Evolutionary conservation across 208 protist genomes (phyloP).

Genomic region (Kentomonas sorsogonicus): DNA sequence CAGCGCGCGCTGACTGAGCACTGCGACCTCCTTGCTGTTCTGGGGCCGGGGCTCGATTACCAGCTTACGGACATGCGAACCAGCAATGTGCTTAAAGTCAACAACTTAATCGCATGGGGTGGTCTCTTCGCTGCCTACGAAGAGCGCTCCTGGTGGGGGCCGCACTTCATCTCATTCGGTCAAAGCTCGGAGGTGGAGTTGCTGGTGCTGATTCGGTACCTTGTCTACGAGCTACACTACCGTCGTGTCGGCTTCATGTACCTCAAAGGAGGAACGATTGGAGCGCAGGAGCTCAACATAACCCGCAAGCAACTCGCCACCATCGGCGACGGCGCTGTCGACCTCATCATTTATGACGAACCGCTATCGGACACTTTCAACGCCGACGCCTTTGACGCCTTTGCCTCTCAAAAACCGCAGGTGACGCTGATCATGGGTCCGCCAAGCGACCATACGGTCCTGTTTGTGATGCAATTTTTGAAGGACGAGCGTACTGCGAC

Average conservation of each 20-base stretch:
- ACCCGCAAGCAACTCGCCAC: conserved; percentile 9
- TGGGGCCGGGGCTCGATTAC: conserved; percentile 25
- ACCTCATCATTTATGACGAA: no score
- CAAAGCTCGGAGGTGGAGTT: conserved; percentile 30
- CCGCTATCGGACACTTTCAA: conserved; percentile 15
- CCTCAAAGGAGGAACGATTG: conserved; percentile 23
- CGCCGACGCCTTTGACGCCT: conserved; percentile 23
- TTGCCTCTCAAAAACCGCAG: conserved; percentile 37
- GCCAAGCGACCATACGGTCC: conserved; percentile 13
- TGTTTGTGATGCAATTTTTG: conserved; percentile 25
- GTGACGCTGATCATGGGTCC: conserved; percentile 34
- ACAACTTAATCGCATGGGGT: conserved; percentile 12
- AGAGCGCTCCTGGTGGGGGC: conserved; percentile 24
- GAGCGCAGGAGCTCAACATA: conserved; percentile 21
- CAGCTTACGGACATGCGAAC: neutral
- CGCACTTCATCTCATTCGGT: conserved; percentile 31
- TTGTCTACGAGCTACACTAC: conserved; percentile 16
- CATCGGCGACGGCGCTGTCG: conserved; percentile 18
- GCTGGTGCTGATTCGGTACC: conserved; percentile 21
- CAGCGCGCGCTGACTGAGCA: conserved; percentile 9
- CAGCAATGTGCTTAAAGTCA: no score
- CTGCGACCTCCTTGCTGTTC: conserved; percentile 17
- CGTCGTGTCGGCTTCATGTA: conserved; percentile 52
- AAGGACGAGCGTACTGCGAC: conserved; percentile 22
- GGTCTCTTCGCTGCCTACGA: conserved; percentile 34